A percentile compares a stretch with the other conserved stretches of the same genome.
Evolutionary conservation across 176 grass and related monocot genomes (phyloP).

Genomic region (Olyra latifolia): DNA sequence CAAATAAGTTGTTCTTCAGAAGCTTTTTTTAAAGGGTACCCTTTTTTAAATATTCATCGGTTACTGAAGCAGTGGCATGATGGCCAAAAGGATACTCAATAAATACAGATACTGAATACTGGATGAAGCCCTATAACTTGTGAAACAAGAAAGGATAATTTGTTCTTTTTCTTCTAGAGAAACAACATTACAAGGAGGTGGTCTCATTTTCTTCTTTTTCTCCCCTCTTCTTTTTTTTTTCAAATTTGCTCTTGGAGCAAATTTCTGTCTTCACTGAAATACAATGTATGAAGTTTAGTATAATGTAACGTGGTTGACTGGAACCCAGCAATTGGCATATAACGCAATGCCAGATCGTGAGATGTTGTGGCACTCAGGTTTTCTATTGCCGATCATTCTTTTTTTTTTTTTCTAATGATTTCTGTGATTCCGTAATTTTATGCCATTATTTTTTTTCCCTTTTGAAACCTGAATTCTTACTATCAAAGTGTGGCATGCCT

Average conservation of each 20-base stretch:
- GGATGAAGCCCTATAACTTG: constrained; percentile 34
- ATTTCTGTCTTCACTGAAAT: constrained; percentile 7
- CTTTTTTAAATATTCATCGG: background rate
- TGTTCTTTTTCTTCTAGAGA: constrained; percentile 6
- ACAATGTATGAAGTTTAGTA: background rate
- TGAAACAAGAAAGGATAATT: constrained; percentile 28
- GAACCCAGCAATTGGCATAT: background rate
- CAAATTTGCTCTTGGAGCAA: constrained; percentile 32
- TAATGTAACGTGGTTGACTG: background rate
- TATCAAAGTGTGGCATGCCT: background rate
- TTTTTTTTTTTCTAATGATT: background rate
- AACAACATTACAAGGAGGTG: background rate
- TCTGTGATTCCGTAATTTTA: background rate
- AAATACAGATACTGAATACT: background rate
- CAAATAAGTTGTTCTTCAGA: constrained; percentile 4
- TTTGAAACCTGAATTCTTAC: background rate
- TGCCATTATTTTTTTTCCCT: background rate
- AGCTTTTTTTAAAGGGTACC: constrained; percentile 19
- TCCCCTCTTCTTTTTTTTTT: background rate
- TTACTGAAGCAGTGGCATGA: constrained; percentile 21
- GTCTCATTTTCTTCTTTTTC: constrained; percentile 1
- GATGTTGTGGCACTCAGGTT: background rate
- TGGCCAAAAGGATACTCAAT: constrained; percentile 8
- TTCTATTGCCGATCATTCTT: background rate
- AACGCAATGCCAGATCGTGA: constrained; percentile 26